Conservation (phyloP, 169 alveolate species). For the Plasmodium inui region DNA sequence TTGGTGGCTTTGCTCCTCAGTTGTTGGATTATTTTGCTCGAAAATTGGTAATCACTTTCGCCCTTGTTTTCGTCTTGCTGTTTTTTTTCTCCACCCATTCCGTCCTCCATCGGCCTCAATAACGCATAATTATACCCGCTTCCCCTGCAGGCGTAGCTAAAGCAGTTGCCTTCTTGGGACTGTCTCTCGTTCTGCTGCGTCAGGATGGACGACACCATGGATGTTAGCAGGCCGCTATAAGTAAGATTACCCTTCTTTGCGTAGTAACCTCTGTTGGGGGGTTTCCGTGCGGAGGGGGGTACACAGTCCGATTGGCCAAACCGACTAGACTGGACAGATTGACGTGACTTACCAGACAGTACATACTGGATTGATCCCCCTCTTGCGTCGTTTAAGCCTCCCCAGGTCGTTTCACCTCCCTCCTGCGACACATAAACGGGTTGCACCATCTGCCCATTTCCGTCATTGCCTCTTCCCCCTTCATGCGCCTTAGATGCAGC, state of each 20-base stretch:
- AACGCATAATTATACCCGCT: conserved; percentile 25
- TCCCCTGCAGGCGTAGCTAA: background rate
- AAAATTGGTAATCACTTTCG: background rate
- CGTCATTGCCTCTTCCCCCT: background rate
- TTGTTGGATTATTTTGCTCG: background rate
- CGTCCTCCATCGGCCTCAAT: background rate
- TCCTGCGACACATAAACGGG: background rate
- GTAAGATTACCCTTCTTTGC: conserved; percentile 35
- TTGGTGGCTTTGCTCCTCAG: background rate
- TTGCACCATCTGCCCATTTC: background rate
- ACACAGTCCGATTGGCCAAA: background rate
- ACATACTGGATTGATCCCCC: background rate
- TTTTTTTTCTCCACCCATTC: background rate
- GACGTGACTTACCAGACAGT: background rate
- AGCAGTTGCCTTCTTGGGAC: conserved; percentile 25
- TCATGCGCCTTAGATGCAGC: background rate
- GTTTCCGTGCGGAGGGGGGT: background rate
- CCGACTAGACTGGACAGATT: background rate
- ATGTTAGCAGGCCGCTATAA: conserved; percentile 67
- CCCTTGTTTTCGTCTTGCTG: background rate
- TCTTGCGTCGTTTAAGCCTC: background rate
- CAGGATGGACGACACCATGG: conserved; percentile 69
- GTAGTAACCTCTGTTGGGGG: background rate
- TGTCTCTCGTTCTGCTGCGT: conserved; percentile 68
- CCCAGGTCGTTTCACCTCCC: background rate